These are phyloP conservation scores for Stereum hirsutum DNA, from an alignment of 1,284 basidiomycete species.

Conservation along the genomic window DNA sequence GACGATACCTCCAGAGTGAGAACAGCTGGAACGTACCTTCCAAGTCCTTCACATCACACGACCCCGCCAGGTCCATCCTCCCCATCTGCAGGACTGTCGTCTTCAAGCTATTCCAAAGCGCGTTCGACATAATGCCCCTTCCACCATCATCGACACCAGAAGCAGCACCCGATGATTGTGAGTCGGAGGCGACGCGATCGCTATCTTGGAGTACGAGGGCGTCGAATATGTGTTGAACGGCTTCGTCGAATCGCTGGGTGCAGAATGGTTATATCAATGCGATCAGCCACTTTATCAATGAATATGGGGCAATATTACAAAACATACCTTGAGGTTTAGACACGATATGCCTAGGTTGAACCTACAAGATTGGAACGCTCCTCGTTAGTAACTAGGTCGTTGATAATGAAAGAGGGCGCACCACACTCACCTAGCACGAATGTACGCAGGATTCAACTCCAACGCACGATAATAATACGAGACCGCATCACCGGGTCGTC, in stretches of 20 bases:
- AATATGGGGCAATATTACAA: no score
- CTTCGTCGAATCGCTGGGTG: constrained; percentile 68
- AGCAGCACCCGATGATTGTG: no score
- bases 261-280: constrained; percentile 3
- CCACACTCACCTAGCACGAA: constrained; percentile 65
- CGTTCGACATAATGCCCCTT: constrained; percentile 65
- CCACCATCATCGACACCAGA: constrained; percentile 29
- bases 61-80: constrained; percentile 58
- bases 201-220: constrained; percentile 81
- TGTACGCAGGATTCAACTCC: constrained; percentile 87
- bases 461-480: constrained; percentile 88
- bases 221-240: constrained; percentile 78
- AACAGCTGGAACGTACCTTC: constrained; percentile 55
- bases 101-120: constrained; percentile 81
- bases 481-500: constrained; percentile 76
- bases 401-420: constrained; percentile 11
- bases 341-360: constrained; percentile 91
- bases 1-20: no score
- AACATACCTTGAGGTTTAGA: constrained; percentile 72
- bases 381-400: no score
- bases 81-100: constrained; percentile 74
- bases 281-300: not conserved
- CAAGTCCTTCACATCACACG: constrained; percentile 66
- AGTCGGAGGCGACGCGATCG: constrained; percentile 51
- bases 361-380: constrained; percentile 28